Evolutionary conservation across 2,329 filamentous ascomycete genomes (phyloP).

Genomic region (Xylariaceae sp.): DNA sequence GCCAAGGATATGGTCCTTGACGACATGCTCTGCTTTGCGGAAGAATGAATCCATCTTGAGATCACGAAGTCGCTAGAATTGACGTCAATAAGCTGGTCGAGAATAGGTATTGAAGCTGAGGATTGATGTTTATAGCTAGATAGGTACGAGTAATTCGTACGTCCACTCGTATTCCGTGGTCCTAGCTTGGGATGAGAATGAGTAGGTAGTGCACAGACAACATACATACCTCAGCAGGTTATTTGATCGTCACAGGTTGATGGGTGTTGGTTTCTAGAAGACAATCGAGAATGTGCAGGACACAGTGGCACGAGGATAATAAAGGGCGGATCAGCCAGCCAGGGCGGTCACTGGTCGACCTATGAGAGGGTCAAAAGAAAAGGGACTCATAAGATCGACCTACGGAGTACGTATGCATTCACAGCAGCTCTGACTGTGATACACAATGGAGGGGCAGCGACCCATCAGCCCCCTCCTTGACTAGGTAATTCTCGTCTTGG

Average conservation of each 20-base stretch:
- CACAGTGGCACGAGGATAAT: not conserved
- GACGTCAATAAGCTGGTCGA: not conserved
- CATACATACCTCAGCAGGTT: no score
- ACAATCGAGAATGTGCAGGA: not conserved
- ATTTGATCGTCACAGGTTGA: no score
- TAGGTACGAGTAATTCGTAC: not conserved
- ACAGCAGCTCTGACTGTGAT: not conserved
- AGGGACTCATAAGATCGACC: not conserved
- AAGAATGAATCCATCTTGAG: constrained; percentile 38
- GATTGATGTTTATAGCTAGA: not conserved
- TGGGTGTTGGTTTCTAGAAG: no score
- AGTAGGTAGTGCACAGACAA: no score
- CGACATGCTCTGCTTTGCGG: constrained; percentile 39
- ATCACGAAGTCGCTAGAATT: not conserved
- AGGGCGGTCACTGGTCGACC: not conserved
- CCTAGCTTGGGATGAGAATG: no score
- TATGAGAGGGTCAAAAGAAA: not conserved
- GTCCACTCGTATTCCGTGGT: no score
- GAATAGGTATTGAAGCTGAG: no score
- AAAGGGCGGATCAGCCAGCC: not conserved
- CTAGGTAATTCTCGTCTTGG: not conserved
- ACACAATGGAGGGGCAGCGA: not conserved
- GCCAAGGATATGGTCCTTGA: constrained; percentile 27
- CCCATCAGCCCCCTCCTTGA: not conserved
- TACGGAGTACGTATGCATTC: not conserved